Evolutionary conservation across 441 rosid genomes (phyloP).

Genomic region (Gossypium aridum): DNA sequence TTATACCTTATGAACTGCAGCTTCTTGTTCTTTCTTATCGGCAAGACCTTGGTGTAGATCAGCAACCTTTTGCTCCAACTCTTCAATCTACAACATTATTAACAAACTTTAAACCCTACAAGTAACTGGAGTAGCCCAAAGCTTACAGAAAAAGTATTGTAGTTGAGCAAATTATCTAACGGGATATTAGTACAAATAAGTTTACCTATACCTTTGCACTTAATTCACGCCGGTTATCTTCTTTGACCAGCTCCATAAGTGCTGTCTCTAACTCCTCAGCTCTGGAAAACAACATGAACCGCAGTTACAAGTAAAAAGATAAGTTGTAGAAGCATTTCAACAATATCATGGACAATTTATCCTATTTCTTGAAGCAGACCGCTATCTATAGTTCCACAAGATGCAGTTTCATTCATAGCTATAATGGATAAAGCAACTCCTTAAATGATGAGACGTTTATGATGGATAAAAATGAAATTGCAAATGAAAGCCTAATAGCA

Average conservation of each 20-base stretch:
- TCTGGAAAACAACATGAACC: constrained; percentile 27
- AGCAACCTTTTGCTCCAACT: constrained; percentile 47
- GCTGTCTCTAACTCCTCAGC: constrained; percentile 78
- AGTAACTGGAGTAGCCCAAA: constrained; percentile 8
- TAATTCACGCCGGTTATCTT: constrained; percentile 56
- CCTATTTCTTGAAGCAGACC: constrained; percentile 1
- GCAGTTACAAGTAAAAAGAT: neutral
- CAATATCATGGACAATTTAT: constrained; percentile 11
- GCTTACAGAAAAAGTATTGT: neutral
- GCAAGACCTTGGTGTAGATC: constrained; percentile 42
- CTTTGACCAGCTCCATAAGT: constrained; percentile 65
- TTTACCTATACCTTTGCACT: constrained; percentile 44
- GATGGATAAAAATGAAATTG: neutral
- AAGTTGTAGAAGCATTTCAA: neutral
- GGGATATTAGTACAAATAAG: neutral
- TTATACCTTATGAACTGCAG: constrained; percentile 54
- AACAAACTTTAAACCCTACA: constrained; percentile 15
- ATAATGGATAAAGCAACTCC: neutral
- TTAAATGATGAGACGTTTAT: neutral
- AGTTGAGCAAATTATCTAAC: neutral
- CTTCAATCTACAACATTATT: constrained; percentile 41
- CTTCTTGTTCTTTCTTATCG: constrained; percentile 65
- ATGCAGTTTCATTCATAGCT: neutral
- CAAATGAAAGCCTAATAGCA: neutral
- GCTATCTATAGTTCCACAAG: constrained; percentile 4